A percentile compares a stretch with the other conserved stretches of the same genome.
These are phyloP conservation scores for Eremothecium sinecaudum DNA, from an alignment of 1,139 yeast species.

Conservation along the genomic window DNA sequence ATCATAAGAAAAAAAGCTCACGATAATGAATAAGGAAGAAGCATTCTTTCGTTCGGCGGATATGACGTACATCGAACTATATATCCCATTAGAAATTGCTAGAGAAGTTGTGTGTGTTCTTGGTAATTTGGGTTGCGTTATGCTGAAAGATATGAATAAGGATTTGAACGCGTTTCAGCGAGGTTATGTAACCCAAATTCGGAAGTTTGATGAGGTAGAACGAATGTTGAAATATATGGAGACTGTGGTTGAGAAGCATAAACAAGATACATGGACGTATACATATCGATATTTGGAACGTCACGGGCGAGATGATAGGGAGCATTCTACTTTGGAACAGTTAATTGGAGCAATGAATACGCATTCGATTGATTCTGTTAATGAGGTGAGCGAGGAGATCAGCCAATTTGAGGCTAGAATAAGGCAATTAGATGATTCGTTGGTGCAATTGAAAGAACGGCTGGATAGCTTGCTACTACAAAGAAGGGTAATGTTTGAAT, in stretches of 20 bases:
- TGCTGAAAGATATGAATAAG: conserved; percentile 61
- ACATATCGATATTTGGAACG: conserved; percentile 27
- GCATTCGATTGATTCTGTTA: conserved; percentile 35
- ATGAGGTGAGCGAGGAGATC: conserved; percentile 35
- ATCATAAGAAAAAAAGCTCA: no score
- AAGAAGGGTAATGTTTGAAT: conserved; percentile 41
- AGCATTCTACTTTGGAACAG: conserved; percentile 15
- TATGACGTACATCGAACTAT: conserved; percentile 66
- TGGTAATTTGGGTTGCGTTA: conserved; percentile 56
- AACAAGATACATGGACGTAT: conserved; percentile 32
- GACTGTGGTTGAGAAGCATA: conserved; percentile 35
- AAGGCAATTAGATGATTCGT: conserved; percentile 37
- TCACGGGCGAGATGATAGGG: conserved; percentile 17
- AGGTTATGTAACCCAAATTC: conserved; percentile 57
- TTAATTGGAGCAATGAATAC: conserved; percentile 18
- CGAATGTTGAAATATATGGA: conserved; percentile 50
- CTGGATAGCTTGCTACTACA: conserved; percentile 37
- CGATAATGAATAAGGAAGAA: conserved; percentile 5
- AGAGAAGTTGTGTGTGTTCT: conserved; percentile 56
- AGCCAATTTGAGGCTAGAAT: conserved; percentile 37
- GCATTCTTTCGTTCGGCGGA: conserved; percentile 48
- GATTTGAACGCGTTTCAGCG: conserved; percentile 65
- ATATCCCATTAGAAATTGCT: conserved; percentile 61
- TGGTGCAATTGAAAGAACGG: conserved; percentile 33
- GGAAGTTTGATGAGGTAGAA: conserved; percentile 59